Evolutionary conservation across 2,329 filamentous ascomycete species (phyloP).

Genomic region (Lasiodiplodia sp.): DNA sequence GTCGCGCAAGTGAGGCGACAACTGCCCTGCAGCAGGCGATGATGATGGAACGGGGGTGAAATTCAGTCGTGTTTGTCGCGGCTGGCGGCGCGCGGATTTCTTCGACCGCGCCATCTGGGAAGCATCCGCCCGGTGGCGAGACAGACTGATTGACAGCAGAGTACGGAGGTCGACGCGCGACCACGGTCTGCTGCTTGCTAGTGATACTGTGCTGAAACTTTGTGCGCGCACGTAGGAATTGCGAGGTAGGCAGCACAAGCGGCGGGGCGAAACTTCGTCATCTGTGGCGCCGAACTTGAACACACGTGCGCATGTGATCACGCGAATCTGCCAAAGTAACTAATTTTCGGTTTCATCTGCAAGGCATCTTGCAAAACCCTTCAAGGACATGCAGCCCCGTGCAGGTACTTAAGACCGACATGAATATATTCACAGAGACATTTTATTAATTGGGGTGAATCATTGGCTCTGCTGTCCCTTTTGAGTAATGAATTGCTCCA

Average conservation of each 20-base stretch:
- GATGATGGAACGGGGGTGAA: conserved; percentile 53
- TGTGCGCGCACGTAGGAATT: neutral
- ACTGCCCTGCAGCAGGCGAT: conserved; percentile 45
- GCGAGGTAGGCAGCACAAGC: neutral
- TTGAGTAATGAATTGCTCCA: neutral
- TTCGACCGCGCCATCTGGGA: conserved; percentile 3
- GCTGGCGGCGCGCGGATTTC: conserved; percentile 1
- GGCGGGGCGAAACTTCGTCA: conserved; percentile 7
- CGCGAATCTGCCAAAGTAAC: neutral
- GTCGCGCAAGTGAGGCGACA: conserved; percentile 43
- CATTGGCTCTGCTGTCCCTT: neutral
- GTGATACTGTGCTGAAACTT: neutral
- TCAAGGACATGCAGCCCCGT: neutral
- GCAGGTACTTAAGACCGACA: neutral
- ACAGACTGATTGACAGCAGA: neutral
- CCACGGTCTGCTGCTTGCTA: neutral
- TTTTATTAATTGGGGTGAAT: neutral
- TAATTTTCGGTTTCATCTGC: neutral
- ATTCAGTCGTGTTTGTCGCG: conserved; percentile 51
- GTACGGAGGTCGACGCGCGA: neutral
- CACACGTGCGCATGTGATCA: neutral
- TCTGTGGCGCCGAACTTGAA: conserved; percentile 1
- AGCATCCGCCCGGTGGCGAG: too few relatives aligned
- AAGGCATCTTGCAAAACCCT: neutral
- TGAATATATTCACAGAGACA: neutral